Conservation (phyloP, 2,329 filamentous ascomycete genomes). For the Herpotrichia juniperi region DNA sequence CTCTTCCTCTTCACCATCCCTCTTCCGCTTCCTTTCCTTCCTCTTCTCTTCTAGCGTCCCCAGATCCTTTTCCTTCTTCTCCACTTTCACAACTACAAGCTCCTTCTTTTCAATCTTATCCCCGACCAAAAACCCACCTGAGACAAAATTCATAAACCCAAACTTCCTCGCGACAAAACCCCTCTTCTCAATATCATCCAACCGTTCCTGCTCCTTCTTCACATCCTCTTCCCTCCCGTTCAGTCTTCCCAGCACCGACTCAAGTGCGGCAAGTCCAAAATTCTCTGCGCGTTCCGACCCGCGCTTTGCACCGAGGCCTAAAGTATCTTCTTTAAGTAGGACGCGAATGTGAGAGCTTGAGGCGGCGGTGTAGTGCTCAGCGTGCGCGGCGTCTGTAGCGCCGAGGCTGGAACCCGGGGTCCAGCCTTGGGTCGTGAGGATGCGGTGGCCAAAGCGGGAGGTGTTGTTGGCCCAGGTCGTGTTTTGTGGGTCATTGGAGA, state of each 20-base stretch:
- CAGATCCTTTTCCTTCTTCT: slow-evolving; percentile 46
- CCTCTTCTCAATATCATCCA: slow-evolving; percentile 73
- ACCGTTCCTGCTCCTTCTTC: slow-evolving; percentile 70
- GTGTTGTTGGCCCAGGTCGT: slow-evolving; percentile 88
- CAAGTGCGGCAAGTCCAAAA: slow-evolving; percentile 86
- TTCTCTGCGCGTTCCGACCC: slow-evolving; percentile 71
- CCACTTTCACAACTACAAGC: slow-evolving; percentile 34
- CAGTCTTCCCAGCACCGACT: slow-evolving; percentile 82
- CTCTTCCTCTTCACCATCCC: slow-evolving; percentile 33
- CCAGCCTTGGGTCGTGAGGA: slow-evolving; percentile 90
- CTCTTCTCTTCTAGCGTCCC: slow-evolving; percentile 45
- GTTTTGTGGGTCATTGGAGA: slow-evolving; percentile 93
- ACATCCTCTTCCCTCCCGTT: slow-evolving; percentile 86
- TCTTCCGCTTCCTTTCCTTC: slow-evolving; percentile 42
- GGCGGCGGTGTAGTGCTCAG: slow-evolving; percentile 76
- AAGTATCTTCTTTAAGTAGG: slow-evolving; percentile 84
- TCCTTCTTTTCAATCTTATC: slow-evolving; percentile 57
- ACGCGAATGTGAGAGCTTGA: slow-evolving; percentile 87
- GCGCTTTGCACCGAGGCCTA: slow-evolving; percentile 83
- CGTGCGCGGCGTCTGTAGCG: slow-evolving; percentile 74
- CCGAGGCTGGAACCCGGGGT: slow-evolving; percentile 83
- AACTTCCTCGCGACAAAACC: slow-evolving; percentile 77
- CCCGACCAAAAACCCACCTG: slow-evolving; percentile 74
- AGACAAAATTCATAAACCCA: slow-evolving; percentile 84
- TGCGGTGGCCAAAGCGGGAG: slow-evolving; percentile 84